Evolutionary conservation across 2,329 filamentous ascomycete genomes (phyloP).

Genomic region (Neopestalotiopsis rosae): DNA sequence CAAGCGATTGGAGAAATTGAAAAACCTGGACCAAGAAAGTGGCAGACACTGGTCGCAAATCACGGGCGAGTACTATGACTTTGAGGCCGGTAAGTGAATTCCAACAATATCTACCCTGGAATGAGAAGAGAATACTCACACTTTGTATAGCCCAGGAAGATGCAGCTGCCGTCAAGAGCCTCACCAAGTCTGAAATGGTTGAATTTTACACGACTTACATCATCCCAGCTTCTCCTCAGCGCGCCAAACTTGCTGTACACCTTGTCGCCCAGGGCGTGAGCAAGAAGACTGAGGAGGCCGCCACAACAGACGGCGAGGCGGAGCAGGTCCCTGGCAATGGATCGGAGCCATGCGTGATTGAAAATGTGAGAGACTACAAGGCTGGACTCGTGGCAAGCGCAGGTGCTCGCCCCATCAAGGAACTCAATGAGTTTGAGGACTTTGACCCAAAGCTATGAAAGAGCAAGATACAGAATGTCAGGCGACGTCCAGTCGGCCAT

Average conservation of each 20-base stretch:
- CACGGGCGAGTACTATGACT: constrained; percentile 85
- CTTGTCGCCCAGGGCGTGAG: constrained; percentile 74
- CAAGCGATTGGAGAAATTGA: constrained; percentile 86
- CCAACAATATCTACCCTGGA: background rate
- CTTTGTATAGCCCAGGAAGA: constrained; percentile 69
- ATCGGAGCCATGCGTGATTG: constrained; percentile 67
- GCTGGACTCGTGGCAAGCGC: constrained; percentile 73
- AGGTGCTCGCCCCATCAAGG: constrained; percentile 74
- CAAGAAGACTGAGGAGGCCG: constrained; percentile 44
- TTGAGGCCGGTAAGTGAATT: constrained; percentile 73
- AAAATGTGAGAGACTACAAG: constrained; percentile 83
- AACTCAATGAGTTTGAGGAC: constrained; percentile 86
- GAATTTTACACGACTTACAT: constrained; percentile 81
- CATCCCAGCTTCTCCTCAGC: constrained; percentile 70
- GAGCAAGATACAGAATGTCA: background rate
- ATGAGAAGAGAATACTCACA: background rate
- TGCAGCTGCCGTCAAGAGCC: constrained; percentile 71
- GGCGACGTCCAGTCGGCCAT: background rate
- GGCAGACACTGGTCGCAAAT: constrained; percentile 86
- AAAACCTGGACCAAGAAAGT: constrained; percentile 88
- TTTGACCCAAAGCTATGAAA: constrained; percentile 77
- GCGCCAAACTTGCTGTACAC: constrained; percentile 87
- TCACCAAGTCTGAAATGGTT: constrained; percentile 81
- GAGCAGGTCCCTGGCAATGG: constrained; percentile 48
- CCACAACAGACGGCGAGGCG: constrained; percentile 39